Evolutionary conservation across 257 asterid genomes (phyloP).

Genomic region (Capsicum baccatum): DNA sequence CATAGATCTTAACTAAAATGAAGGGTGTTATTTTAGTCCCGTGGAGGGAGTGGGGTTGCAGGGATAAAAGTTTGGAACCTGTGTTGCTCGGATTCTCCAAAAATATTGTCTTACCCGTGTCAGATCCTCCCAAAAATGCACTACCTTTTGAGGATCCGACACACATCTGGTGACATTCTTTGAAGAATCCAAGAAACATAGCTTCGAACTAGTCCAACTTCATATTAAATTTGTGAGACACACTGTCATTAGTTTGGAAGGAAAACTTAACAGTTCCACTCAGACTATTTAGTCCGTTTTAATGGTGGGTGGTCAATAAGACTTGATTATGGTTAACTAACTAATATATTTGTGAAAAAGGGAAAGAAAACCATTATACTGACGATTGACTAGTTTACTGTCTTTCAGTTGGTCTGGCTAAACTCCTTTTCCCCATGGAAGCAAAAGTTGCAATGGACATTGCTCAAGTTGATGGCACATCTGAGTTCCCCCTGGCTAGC

Average conservation of each 20-base stretch:
- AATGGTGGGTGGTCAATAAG: constrained; percentile 9
- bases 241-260: neutral
- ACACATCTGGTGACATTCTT: neutral
- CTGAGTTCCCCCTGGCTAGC: constrained; percentile 57
- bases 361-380: neutral
- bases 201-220: neutral
- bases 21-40: constrained; percentile 15
- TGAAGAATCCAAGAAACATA: neutral
- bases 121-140: neutral
- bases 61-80: too few species aligned
- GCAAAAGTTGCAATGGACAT: constrained; percentile 97
- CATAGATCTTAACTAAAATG: neutral
- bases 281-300: neutral
- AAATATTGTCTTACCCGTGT: neutral
- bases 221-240: neutral
- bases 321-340: constrained; percentile 19
- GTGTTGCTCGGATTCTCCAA: neutral
- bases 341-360: constrained; percentile 9
- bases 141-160: neutral
- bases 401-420: constrained; percentile 81
- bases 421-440: constrained; percentile 83
- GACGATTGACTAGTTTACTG: constrained; percentile 25
- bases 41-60: neutral
- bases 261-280: neutral
- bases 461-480: constrained; percentile 90